phyloP scores from a whole-genome alignment of 148 eudicot species.

The Arbutus unedo region DNA sequence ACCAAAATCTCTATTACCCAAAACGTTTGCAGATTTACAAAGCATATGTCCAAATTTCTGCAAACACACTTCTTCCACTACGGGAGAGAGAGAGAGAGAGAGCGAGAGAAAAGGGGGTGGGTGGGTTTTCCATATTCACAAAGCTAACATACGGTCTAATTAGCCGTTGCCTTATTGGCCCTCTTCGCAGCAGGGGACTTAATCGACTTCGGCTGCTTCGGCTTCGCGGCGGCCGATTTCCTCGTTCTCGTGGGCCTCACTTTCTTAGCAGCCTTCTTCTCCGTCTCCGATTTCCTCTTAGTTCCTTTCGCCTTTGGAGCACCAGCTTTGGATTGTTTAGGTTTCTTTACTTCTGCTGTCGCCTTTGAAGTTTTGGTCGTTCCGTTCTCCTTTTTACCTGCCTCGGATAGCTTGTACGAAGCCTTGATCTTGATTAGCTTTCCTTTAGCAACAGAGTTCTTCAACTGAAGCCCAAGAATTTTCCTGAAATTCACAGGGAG shows the following conservation, averaged over 20 bases:
- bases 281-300: conserved; percentile 25
- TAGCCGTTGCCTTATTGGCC: conserved; percentile 35
- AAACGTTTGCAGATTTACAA: neutral
- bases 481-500: conserved; percentile 69
- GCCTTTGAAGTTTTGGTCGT: conserved; percentile 17
- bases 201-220: conserved; percentile 61
- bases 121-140: neutral
- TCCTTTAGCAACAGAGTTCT: conserved; percentile 59
- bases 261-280: conserved; percentile 25
- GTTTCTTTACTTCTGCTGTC: conserved; percentile 9
- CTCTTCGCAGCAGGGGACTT: conserved; percentile 49
- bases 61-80: neutral
- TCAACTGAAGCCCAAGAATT: conserved; percentile 60
- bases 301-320: conserved; percentile 28
- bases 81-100: no score
- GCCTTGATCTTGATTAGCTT: conserved; percentile 71
- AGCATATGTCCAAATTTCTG: conserved; percentile 9
- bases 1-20: neutral
- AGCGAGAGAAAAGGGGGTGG: neutral
- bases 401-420: conserved; percentile 59
- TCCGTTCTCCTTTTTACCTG: conserved; percentile 29
- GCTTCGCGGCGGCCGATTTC: conserved; percentile 41
- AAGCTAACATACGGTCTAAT: neutral
- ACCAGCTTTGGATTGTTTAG: conserved; percentile 19
- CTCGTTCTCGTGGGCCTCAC: conserved; percentile 31